Base-by-base conservation (phyloP, 352 stramenopile genomes). In the Phytophthora cactorum region DNA sequence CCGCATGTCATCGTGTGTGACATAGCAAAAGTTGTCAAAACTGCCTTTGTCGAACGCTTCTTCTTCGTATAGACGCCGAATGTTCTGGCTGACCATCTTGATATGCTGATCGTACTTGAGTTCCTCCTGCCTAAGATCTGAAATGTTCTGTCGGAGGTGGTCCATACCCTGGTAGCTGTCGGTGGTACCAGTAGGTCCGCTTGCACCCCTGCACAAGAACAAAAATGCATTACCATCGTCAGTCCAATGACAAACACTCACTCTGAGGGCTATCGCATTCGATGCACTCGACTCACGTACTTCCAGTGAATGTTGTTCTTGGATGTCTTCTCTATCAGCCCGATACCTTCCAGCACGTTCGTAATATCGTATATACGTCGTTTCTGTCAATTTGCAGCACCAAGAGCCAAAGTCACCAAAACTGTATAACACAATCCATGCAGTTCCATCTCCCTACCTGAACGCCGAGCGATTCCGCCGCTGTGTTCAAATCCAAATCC, bases 291-390 rank as follows among this genome's bases (percentile, higher is more conserved):
- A 84, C 79, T 10, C 28, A 84, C 85, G 38, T 89, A 96, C 81
- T 97, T 97, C 97, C 97, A 99, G 62, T 97, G 91, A 72, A 99
- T 98, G 66, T 98, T 98, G 86, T 99, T 99, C 78, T 99, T 99
- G 55, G 92, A 98, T 41, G 92, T 97, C 76, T 99, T 99, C 66
- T 98, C 86, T 72, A 99, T 98, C 22, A 99, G 81, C 7, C 96
- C 96, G 47, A 99, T 99, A 41, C 97, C 97, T 83, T 99, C 97
- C 31, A 99, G 75, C 36, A 99, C 97, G 78, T 99, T 99, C 14
- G 97, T 99, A 67, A 99, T 99, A 72, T 99, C 97, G 77, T 99
- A 99, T 70, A 99, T 99, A 10, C 97, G 92, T 54, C 97, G 89
- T 81, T 99, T 99, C 81, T 95, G 28, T 51, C 17, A 62, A 51